A percentile compares a stretch with the other conserved stretches of the same genome.
Evolutionary conservation across 176 grass and related monocot genomes (phyloP).

Genomic region (Dendrocalamus sinicus): DNA sequence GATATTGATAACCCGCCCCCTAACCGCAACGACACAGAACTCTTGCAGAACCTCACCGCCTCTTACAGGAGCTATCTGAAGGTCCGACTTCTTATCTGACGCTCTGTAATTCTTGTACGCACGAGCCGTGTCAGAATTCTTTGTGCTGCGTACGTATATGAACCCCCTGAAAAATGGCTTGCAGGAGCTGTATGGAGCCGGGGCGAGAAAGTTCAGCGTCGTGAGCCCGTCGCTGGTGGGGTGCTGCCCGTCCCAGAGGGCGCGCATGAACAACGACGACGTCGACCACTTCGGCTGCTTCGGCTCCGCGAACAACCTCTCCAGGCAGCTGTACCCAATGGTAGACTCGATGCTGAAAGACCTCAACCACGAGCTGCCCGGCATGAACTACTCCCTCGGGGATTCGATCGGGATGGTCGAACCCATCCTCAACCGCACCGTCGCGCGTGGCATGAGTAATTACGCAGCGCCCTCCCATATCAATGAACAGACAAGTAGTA

Average conservation of each 20-base stretch:
- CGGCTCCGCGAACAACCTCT: slow-evolving; percentile 34
- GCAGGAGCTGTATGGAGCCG: slow-evolving; percentile 42
- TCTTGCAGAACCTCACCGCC: slow-evolving; percentile 36
- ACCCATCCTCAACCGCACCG: background rate
- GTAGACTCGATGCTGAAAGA: background rate
- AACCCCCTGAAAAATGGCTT: background rate
- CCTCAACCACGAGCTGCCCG: slow-evolving; percentile 22
- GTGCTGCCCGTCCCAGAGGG: slow-evolving; percentile 51
- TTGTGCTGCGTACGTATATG: background rate
- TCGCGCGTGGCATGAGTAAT: background rate
- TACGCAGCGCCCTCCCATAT: background rate
- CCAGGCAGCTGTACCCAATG: slow-evolving; percentile 26
- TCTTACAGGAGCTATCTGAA: slow-evolving; percentile 40
- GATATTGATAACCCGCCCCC: background rate
- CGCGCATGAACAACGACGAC: rapidly evolving
- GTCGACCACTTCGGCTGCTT: slow-evolving; percentile 29
- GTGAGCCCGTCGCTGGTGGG: slow-evolving; percentile 48
- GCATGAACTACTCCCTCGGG: slow-evolving; percentile 61
- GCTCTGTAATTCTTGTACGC: background rate
- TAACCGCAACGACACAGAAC: slow-evolving; percentile 15
- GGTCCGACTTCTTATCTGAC: slow-evolving; percentile 21
- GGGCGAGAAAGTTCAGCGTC: slow-evolving; percentile 57
- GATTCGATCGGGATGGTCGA: slow-evolving; percentile 25
- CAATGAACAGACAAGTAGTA: too few species aligned
- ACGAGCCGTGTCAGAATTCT: background rate